Percentiles rank a stretch among this genome's conserved stretches.
phyloP scores from a whole-genome alignment of 768 basidiomycete species.

The Amanita molliuscula region DNA sequence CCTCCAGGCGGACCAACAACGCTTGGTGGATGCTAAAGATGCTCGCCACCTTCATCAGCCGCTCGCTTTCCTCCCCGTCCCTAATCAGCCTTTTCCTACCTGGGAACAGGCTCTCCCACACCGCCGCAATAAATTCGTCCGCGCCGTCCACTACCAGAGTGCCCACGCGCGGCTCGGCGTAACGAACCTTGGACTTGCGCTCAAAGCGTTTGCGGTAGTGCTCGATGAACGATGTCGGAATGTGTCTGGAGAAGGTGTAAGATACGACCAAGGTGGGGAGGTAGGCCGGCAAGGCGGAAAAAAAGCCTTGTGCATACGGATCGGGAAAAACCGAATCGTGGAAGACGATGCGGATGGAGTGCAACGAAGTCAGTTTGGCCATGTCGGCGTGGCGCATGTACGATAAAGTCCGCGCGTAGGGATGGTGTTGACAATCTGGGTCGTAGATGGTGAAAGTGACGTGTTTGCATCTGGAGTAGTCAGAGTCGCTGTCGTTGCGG shows the following conservation, averaged over 20 bases:
- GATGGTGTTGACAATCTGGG: background rate
- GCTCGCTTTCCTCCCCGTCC: background rate
- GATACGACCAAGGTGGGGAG: background rate
- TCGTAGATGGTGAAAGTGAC: conserved; percentile 1
- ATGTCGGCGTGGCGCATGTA: background rate
- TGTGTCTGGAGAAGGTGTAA: background rate
- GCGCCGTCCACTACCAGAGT: conserved; percentile 2
- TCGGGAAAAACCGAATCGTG: background rate
- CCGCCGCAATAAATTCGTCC: background rate
- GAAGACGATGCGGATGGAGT: background rate
- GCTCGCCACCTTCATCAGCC: background rate
- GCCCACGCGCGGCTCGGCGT: background rate
- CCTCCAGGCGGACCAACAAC: background rate
- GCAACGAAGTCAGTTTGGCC: background rate
- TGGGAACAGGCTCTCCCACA: conserved; percentile 5
- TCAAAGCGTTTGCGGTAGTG: background rate
- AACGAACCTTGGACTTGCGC: background rate
- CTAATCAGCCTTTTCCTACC: background rate
- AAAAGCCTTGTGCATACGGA: conserved; percentile 1
- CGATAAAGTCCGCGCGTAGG: background rate
- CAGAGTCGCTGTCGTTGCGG: background rate
- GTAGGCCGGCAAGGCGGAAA: background rate
- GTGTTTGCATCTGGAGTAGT: background rate
- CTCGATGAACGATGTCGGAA: background rate
- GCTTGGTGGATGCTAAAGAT: background rate